Evolutionary conservation across 2,329 filamentous ascomycete species (phyloP).

Genomic region (Fusarium concolor): DNA sequence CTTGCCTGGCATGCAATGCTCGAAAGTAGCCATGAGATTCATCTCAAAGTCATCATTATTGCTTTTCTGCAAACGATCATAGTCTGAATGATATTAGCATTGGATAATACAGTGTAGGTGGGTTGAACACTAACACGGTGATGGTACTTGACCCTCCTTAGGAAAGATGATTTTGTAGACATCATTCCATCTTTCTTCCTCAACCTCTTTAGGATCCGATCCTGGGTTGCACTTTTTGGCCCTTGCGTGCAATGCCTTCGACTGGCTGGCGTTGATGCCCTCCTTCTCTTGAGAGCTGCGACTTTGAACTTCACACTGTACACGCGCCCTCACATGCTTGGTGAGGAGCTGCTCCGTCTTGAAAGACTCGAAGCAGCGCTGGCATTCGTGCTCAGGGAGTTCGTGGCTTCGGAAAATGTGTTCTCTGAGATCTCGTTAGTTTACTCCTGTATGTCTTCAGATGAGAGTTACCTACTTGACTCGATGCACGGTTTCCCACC

Average conservation of each 20-base stretch:
- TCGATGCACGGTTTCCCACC: conserved; percentile 27
- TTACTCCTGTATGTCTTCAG: background rate
- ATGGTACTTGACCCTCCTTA: conserved; percentile 2
- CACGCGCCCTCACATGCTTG: conserved; percentile 8
- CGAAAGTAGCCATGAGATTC: conserved; percentile 6
- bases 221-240: background rate
- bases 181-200: conserved; percentile 31
- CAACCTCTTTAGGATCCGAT: background rate
- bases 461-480: conserved; percentile 23
- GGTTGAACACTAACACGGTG: conserved; percentile 28
- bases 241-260: conserved; percentile 8
- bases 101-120: background rate
- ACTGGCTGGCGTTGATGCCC: conserved; percentile 19
- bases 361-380: conserved; percentile 22
- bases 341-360: background rate
- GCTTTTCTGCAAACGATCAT: conserved; percentile 3
- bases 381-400: conserved; percentile 22
- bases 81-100: conserved; percentile 22
- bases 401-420: conserved; percentile 30
- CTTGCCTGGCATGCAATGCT: background rate
- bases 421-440: conserved; percentile 13
- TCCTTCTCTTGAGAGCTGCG: conserved; percentile 3
- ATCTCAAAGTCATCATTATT: conserved; percentile 1
- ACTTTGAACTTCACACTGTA: conserved; percentile 12
- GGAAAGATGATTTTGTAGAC: conserved; percentile 32